phyloP scores from a whole-genome alignment of 2,329 filamentous ascomycete genomes.

The Scopulariopsis brevicaulis region DNA sequence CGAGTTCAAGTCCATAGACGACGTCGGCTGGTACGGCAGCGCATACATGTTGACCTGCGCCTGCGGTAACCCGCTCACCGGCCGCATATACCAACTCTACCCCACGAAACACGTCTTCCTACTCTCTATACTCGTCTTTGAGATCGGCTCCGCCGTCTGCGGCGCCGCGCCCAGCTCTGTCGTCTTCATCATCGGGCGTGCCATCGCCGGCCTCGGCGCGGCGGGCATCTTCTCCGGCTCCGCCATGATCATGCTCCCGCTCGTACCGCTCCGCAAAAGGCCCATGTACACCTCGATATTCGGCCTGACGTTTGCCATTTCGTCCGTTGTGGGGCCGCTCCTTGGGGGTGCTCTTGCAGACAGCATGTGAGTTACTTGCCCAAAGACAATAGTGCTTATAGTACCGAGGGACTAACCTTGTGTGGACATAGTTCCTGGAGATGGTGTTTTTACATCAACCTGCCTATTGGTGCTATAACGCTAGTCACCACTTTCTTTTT shows the following conservation, averaged over 20 bases:
- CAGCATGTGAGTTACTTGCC: conserved; percentile 5
- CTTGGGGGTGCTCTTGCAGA: conserved; percentile 13
- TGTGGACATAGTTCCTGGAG: conserved; percentile 18
- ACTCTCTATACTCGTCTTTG: conserved; percentile 19
- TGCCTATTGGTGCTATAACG: conserved; percentile 12
- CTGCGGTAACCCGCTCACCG: conserved; percentile 37
- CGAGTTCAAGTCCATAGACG: conserved; percentile 39
- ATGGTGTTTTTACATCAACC: conserved; percentile 9
- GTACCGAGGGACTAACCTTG: conserved; percentile 8
- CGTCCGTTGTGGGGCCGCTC: conserved; percentile 12
- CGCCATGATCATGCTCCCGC: conserved; percentile 15
- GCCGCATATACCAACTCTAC: conserved; percentile 28
- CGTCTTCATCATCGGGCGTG: conserved; percentile 9
- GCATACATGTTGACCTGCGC: conserved; percentile 48
- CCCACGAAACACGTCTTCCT: conserved; percentile 27
- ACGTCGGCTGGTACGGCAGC: conserved; percentile 50
- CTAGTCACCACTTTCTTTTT: background rate
- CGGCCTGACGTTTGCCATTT: conserved; percentile 24
- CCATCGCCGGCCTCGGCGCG: conserved; percentile 15
- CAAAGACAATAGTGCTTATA: too few species aligned
- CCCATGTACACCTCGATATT: conserved; percentile 24
- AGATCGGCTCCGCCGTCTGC: conserved; percentile 23
- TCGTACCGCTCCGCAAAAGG: conserved; percentile 11
- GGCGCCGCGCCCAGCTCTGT: conserved; percentile 7
- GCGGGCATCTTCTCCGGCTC: conserved; percentile 25